Base-by-base conservation (phyloP, 805 yeast species). In the Candida pini region DNA sequence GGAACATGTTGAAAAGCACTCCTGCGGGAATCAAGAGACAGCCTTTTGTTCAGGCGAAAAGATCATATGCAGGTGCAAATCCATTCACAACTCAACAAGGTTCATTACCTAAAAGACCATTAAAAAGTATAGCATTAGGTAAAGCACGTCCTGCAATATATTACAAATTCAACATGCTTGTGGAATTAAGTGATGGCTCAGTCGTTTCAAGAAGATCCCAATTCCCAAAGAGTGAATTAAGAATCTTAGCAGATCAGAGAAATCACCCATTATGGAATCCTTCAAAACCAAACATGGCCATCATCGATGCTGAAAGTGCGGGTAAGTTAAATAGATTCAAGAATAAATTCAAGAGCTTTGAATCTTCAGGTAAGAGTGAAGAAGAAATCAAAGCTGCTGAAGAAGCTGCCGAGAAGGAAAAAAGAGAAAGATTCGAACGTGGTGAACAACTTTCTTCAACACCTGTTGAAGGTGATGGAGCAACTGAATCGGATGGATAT, bases 151-250 rank as follows among this genome's bases (percentile, higher is more conserved):
- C 97, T 2, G 88, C 96, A 22, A 82, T 92, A 26, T 89, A 86
- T 61, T 75, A 90, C 63, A 86, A 86, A 58, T 92, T 92, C 57
- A 88, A 90, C 44, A 82, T 89, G 21, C 62, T 71, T 24, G 89
- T 92, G n/a, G 95, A 90, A 61, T 70, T 89, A 39, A 81, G 94
- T 45, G 98, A 92, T 57, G 98, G 98, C 2, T 83, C 96, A 20
- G 95, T 95, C 2, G 68, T 88, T 22, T 67, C 66, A 23, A 74
- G 98, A 61, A 73, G 84, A 49, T 78, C 96, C 1, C 95, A 84
- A 45, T 86, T 78, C 40, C 98, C 98, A 9, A 83, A 86, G 50
- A 80, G 74, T 34, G 96, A 92, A 53, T 67, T 85, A 50, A 71
- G 92, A 56, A 76, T 87, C 75, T 75, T 92, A 48, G 76, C 78